Evolutionary conservation across 2,329 filamentous ascomycete species (phyloP), one percentile per base, ranked within the genome.

Genomic region (Colletotrichum kahawae): DNA sequence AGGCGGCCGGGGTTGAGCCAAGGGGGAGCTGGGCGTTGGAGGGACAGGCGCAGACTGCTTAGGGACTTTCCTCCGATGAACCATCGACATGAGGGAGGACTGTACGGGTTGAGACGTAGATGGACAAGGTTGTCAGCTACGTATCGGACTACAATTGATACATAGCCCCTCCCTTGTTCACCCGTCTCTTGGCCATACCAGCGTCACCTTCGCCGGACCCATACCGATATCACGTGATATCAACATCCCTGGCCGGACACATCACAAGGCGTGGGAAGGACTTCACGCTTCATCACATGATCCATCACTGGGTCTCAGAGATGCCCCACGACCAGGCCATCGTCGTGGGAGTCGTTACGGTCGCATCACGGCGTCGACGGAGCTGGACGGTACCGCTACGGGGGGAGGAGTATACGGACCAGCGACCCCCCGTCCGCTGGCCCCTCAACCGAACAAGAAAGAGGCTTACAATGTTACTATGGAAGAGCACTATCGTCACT

Each of bases 21-120:
- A 80, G 81, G 16, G 89, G 88, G 4, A 80, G 78, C 1, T 92
- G 90, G 90, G 76, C 88, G 4, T 14, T 70, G 7, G 67, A 63
- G 38, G 64, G 63, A 3, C 68, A 60, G 48, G 5, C 57, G 14
- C 68, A 68, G 63, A 38, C 43, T 24, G 56, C 62, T 7, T 75
- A 57, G 64, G 21, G 67, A 21, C 21, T 21, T 16, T 27, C 21
- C 5, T 33, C 7, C 21, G 43, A 29, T 14, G 27, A 24, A 64
- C 21, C 13, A 13, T 34, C 5, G 21, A 21, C 51, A 16, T 29
- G 27, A 34, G 13, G 29, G 18, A 27, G 24, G 29, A 16, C 14
- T 29, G 57, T 36, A 33, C 9, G 34, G 36, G 29, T 21, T 18
- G 12, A 3, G 29, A 14, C 24, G 33, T 21, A n/a, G 29, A 27